Evolutionary conservation across 1,284 basidiomycete species (phyloP).

Genomic region (Leccinum solheimii): DNA sequence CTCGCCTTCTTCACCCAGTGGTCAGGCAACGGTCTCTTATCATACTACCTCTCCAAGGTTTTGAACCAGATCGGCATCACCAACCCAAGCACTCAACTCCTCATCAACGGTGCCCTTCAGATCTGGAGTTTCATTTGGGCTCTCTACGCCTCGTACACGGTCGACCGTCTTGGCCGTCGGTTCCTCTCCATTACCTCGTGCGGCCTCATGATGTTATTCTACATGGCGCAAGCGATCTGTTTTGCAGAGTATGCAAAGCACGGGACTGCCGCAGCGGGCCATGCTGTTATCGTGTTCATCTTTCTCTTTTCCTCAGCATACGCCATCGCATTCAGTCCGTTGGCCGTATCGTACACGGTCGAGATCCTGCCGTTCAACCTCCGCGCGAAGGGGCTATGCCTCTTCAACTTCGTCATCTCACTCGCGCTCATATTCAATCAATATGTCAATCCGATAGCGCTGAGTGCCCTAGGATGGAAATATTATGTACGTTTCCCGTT

Average conservation of each 20-base stretch:
- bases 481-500: constrained; percentile 46
- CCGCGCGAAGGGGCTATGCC: constrained; percentile 77
- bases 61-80: constrained; percentile 73
- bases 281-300: constrained; percentile 55
- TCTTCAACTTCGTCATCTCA: constrained; percentile 70
- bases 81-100: constrained; percentile 55
- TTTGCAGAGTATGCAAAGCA: constrained; percentile 59
- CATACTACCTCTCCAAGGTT: constrained; percentile 75
- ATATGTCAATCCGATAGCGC: constrained; percentile 80
- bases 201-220: constrained; percentile 69
- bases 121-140: constrained; percentile 71
- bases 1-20: constrained; percentile 74
- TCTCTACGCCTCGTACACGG: constrained; percentile 53
- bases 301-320: constrained; percentile 73
- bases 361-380: constrained; percentile 60
- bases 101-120: constrained; percentile 72
- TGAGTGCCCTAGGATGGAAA: constrained; percentile 61
- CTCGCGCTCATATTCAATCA: constrained; percentile 76
- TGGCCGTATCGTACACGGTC: constrained; percentile 73
- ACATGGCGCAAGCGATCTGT: constrained; percentile 70
- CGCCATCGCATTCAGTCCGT: constrained; percentile 71
- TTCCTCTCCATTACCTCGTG: constrained; percentile 62
- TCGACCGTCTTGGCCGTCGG: constrained; percentile 62
- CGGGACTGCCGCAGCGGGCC: constrained; percentile 48
- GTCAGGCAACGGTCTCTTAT: constrained; percentile 76